Evolutionary conservation across 768 basidiomycete species (phyloP).

Genomic region (Gautieria morchelliformis): DNA sequence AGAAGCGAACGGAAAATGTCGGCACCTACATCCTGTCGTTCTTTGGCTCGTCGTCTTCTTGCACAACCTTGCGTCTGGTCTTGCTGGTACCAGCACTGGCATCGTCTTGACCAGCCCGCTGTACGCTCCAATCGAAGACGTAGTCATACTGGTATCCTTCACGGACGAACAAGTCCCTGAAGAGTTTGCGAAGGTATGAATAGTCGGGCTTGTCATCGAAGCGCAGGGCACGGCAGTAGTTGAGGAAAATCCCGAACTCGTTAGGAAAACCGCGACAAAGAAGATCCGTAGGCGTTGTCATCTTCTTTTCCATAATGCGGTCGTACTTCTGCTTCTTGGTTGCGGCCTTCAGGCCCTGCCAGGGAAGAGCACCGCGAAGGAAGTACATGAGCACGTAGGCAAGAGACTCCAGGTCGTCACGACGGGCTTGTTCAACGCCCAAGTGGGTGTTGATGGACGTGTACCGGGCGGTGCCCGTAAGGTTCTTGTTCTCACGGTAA

Average conservation of each 20-base stretch:
- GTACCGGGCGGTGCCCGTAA: conserved; percentile 98
- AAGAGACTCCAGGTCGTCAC: conserved; percentile 96
- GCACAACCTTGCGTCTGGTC: conserved; percentile 64
- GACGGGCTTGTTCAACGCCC: conserved; percentile 95
- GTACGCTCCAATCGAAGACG: conserved; percentile 97
- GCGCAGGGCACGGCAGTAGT: conserved; percentile 96
- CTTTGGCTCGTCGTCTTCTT: conserved; percentile 76
- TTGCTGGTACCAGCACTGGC: conserved; percentile 18
- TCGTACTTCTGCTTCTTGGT: conserved; percentile 99
- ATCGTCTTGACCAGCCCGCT: conserved; percentile 64
- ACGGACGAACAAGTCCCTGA: conserved; percentile 94
- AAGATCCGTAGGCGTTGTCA: conserved; percentile 95
- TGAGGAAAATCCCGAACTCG: conserved; percentile 98
- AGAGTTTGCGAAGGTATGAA: conserved; percentile 97
- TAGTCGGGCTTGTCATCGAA: conserved; percentile 99
- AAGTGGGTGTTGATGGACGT: conserved; percentile 99
- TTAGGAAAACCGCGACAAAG: conserved; percentile 99
- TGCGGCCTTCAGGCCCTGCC: conserved; percentile 99
- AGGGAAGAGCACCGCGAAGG: conserved; percentile 93
- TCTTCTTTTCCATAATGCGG: conserved; percentile 99
- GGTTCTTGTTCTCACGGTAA: conserved; percentile 99
- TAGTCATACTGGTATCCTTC: conserved; percentile 99
- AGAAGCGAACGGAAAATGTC: not conserved
- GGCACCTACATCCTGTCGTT: conserved; percentile 73
- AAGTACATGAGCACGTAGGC: conserved; percentile 99